Evolutionary conservation across 2,329 filamentous ascomycete species (phyloP).

Genomic region (Pestalotiopsis sp.): DNA sequence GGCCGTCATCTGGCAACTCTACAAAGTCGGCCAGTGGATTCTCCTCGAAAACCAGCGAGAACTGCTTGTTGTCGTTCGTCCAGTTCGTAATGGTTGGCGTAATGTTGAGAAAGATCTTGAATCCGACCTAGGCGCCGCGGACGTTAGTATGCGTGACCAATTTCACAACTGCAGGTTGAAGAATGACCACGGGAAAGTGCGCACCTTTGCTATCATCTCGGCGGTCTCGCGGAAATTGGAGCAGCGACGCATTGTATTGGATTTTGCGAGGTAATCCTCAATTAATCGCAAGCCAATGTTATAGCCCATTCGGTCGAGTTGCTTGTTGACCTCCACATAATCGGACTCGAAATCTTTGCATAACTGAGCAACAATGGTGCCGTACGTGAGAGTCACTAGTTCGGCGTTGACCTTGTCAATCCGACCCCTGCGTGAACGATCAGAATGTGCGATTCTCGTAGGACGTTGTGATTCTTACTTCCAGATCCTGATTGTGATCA

Average conservation of each 20-base stretch:
- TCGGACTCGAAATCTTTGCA: conserved; percentile 96
- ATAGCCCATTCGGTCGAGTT: conserved; percentile 98
- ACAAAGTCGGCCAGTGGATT: conserved; percentile 98
- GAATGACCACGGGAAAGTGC: conserved; percentile 13
- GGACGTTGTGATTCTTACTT: conserved; percentile 66
- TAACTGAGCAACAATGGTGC: conserved; percentile 93
- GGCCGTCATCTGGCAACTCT: conserved; percentile 92
- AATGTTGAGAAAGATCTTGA: conserved; percentile 98
- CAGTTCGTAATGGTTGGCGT: conserved; percentile 93
- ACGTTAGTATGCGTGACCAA: neutral
- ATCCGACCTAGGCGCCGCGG: conserved; percentile 72
- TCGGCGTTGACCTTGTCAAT: conserved; percentile 98
- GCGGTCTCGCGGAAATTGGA: conserved; percentile 94
- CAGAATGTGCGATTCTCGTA: neutral
- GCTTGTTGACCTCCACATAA: conserved; percentile 94
- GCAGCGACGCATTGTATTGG: conserved; percentile 85
- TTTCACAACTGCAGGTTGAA: neutral
- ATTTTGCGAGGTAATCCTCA: conserved; percentile 97
- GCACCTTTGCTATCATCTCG: conserved; percentile 91
- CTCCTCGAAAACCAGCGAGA: conserved; percentile 94
- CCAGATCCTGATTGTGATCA: conserved; percentile 69
- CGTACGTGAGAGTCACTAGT: conserved; percentile 95
- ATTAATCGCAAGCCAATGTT: conserved; percentile 96
- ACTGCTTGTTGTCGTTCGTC: conserved; percentile 95
- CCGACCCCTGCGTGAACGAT: conserved; percentile 66